Percentiles rank a stretch among this genome's conserved stretches.
phyloP scores from a whole-genome alignment of 768 basidiomycete species.

The Flagelloscypha sp. region DNA sequence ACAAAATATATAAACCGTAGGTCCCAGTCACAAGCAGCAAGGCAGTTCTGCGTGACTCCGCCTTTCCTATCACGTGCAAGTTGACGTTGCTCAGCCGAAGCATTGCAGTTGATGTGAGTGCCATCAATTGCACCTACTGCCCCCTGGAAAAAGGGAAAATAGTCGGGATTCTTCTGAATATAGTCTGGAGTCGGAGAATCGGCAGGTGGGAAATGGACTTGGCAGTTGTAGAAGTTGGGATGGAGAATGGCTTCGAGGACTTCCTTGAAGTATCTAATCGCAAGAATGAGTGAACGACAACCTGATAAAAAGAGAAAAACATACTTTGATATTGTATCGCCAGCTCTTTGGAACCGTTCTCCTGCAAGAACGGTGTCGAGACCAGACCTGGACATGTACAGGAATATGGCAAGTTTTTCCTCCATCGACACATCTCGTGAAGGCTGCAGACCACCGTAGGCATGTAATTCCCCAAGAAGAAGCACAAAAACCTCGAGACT shows the following conservation, averaged over 20 bases:
- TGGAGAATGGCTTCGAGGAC: constrained; percentile 12
- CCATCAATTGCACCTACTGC: no score
- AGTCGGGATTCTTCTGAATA: constrained; percentile 13
- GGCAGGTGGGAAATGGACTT: neutral
- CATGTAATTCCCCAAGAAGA: constrained; percentile 9
- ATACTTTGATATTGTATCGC: constrained; percentile 11
- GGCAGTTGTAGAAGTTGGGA: constrained; percentile 2
- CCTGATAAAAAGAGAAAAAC: neutral
- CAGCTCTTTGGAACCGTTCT: constrained; percentile 19
- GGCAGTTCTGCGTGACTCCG: constrained; percentile 13
- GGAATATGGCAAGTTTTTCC: constrained; percentile 19
- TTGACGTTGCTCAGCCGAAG: neutral
- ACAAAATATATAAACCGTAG: constrained; percentile 9
- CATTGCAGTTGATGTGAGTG: no score
- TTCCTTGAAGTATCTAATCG: constrained; percentile 1
- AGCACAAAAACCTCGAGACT: constrained; percentile 13
- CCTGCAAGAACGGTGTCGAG: constrained; percentile 14
- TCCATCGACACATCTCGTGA: constrained; percentile 7
- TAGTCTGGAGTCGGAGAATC: constrained; percentile 9
- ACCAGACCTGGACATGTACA: constrained; percentile 18
- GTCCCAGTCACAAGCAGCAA: constrained; percentile 13
- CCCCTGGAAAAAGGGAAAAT: constrained; percentile 15
- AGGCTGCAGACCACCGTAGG: constrained; percentile 5
- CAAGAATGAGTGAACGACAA: neutral
- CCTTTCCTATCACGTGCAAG: constrained; percentile 10